Base-by-base conservation (phyloP, 805 yeast genomes). In the Metschnikowia koreensis region DNA sequence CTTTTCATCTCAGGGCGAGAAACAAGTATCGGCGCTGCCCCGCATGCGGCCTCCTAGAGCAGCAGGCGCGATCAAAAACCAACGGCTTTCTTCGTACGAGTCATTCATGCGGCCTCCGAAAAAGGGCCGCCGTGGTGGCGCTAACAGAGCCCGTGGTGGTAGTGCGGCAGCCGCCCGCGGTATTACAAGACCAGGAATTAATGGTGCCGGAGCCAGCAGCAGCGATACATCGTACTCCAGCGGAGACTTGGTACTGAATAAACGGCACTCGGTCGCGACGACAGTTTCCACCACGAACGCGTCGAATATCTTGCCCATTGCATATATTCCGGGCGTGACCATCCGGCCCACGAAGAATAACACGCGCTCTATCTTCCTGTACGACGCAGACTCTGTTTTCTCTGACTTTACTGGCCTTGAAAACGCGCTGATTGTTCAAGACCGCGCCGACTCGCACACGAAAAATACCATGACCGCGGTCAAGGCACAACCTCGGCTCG, bases 251-350 rank as follows among this genome's bases (percentile, higher is more conserved):
- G 57, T 37, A 46, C 48, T 29, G 52, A 50, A 31, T 43, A 54
- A 57, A 48, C 63, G 77, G 46, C 64, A 69, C 54, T 72, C 77
- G 12, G 69, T 70, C 60, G 87, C 92, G 8, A 80, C 87, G 31
- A 81, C 91, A 7, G 81, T 85, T 12, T 71, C 77, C 38, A 75
- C 85, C 44, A 85, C 94, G 10, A 82, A 86, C 60, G 96, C 96
- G 4, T 87, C 96, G 12, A 91, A 92, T 67, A 84, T 92, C 57
- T 79, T 92, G 54, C 97, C 97, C 16, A 86, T 93, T 51, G 96
- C 96, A 2, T 92, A 91, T 65, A 89, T 92, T 53, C 98, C 97
- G 0, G 97, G 97, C 37, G 97, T 91, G 42, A 88, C 91, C 5
- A 81, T 83, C 22, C 74, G 86, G 27, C 77, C 81, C 44, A 73